Percentiles rank a stretch among this genome's conserved stretches.
These are phyloP conservation scores for Athelia psychrophila DNA, from an alignment of 1,284 basidiomycete genomes.

Conservation along the genomic window DNA sequence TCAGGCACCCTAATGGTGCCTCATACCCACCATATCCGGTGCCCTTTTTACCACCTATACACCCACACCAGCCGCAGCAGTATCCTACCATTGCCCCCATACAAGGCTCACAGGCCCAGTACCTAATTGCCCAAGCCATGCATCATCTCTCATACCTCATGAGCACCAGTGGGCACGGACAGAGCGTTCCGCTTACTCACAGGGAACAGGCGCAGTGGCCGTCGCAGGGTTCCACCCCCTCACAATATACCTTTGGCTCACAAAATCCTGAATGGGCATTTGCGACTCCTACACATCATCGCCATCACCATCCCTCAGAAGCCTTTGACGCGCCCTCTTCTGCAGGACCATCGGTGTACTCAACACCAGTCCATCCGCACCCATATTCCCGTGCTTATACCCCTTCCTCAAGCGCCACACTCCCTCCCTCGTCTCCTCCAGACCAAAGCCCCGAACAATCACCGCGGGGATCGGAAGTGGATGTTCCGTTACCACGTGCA, in stretches of 20 bases:
- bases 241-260: not conserved
- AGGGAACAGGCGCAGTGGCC: not conserved
- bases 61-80: not conserved
- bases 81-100: not conserved
- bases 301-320: not conserved
- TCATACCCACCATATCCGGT: not conserved
- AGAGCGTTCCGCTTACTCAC: not conserved
- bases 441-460: not conserved
- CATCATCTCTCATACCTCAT: not conserved
- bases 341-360: not conserved
- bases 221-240: not conserved
- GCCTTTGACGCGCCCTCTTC: not conserved
- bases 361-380: not conserved
- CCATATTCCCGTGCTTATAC: not conserved
- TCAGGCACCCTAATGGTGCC: not conserved
- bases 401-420: conserved; percentile 1
- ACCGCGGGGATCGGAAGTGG: not conserved
- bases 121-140: not conserved
- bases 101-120: not conserved
- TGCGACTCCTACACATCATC: not conserved
- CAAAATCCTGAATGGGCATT: not conserved
- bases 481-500: not conserved
- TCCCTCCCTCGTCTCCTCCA: not conserved
- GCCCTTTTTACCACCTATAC: not conserved
- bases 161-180: not conserved